These are phyloP conservation scores for Cajanus cajan DNA, from an alignment of 306 rosid species.

Conservation along the genomic window DNA sequence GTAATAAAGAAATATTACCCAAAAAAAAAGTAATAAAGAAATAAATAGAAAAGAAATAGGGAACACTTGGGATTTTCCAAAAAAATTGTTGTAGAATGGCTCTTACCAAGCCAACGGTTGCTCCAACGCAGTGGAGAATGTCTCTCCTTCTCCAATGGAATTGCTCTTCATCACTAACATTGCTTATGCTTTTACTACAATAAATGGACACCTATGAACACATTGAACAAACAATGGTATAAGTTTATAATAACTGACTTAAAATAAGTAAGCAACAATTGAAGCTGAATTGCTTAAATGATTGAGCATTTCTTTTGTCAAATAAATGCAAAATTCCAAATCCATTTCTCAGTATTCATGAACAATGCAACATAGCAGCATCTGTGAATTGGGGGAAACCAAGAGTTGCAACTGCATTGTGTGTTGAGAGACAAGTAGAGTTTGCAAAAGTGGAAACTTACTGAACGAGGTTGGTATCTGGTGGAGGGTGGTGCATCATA, in stretches of 20 bases:
- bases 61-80: not conserved
- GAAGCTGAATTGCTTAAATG: slow-evolving; percentile 15
- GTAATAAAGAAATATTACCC: too few relatives aligned
- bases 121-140: slow-evolving; percentile 67
- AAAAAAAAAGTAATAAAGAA: too few relatives aligned
- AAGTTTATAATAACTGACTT: not conserved
- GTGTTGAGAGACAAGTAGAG: not conserved
- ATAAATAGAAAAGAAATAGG: not conserved
- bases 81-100: slow-evolving; percentile 12
- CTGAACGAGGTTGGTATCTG: slow-evolving; percentile 48
- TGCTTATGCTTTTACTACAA: slow-evolving; percentile 48
- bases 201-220: slow-evolving; percentile 54
- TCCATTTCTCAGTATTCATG: slow-evolving; percentile 12
- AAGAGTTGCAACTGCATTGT: slow-evolving; percentile 15
- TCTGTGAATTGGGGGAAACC: not conserved
- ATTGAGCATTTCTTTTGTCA: not conserved
- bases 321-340: not conserved
- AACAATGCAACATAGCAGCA: not conserved
- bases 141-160: slow-evolving; percentile 46
- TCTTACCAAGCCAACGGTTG: slow-evolving; percentile 73
- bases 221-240: not conserved
- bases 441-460: slow-evolving; percentile 39
- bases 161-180: slow-evolving; percentile 37
- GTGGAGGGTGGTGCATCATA: slow-evolving; percentile 39
- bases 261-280: not conserved